A percentile compares a stretch with the other conserved stretches of the same genome.
Evolutionary conservation across 2,329 filamentous ascomycete genomes (phyloP).

Genomic region (Escovopsis sp.): DNA sequence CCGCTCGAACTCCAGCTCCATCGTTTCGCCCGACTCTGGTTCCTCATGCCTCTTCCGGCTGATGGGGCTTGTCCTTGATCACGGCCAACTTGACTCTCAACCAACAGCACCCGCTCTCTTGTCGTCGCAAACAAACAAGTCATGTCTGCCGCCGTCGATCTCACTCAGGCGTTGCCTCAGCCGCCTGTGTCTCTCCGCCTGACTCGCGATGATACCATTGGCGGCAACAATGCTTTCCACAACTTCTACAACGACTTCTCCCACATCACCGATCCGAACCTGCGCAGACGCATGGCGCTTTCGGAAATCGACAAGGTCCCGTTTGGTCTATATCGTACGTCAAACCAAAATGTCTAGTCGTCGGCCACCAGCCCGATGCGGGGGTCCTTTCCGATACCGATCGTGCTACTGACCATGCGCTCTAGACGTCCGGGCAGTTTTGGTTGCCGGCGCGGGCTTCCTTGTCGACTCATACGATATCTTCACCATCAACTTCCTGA

Average conservation of each 20-base stretch:
- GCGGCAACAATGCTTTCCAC: slow-evolving; percentile 56
- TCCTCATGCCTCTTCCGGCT: slow-evolving; percentile 5
- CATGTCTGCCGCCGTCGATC: slow-evolving; percentile 19
- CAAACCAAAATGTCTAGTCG: neutral
- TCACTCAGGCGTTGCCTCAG: slow-evolving; percentile 26
- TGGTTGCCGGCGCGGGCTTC: slow-evolving; percentile 70
- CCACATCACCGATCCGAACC: slow-evolving; percentile 56
- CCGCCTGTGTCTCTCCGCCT: slow-evolving; percentile 18
- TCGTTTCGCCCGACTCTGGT: neutral
- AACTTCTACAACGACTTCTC: slow-evolving; percentile 60
- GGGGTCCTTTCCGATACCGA: no score
- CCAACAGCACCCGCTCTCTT: neutral
- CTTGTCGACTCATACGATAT: slow-evolving; percentile 73
- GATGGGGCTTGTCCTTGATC: slow-evolving; percentile 7
- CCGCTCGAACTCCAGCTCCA: no score
- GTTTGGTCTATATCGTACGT: slow-evolving; percentile 54
- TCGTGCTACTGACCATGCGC: neutral
- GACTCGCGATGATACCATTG: slow-evolving; percentile 31
- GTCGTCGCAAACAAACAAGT: neutral
- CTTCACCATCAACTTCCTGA: slow-evolving; percentile 66
- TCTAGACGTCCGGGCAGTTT: slow-evolving; percentile 50
- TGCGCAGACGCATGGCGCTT: slow-evolving; percentile 59
- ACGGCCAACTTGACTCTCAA: neutral
- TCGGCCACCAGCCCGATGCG: neutral
- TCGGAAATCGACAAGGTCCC: slow-evolving; percentile 68